These are phyloP conservation scores for Populus pruinosa DNA, from an alignment of 345 rosid species.

Conservation along the genomic window DNA sequence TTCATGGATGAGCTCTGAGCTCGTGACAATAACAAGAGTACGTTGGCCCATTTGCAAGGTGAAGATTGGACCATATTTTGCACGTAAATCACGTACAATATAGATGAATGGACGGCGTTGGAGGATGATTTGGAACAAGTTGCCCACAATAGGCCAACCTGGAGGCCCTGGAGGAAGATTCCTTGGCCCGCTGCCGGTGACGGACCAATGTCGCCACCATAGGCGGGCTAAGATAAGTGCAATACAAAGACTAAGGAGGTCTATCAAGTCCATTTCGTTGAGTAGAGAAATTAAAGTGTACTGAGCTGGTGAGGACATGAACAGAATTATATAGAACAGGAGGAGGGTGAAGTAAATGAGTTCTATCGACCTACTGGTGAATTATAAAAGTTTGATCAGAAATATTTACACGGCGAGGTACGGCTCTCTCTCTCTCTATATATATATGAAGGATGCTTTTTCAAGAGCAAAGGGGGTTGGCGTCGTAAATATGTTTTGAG, in stretches of 20 bases:
- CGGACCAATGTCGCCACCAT: slow-evolving; percentile 20
- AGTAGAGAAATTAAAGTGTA: neutral
- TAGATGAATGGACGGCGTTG: slow-evolving; percentile 27
- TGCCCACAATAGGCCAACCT: slow-evolving; percentile 33
- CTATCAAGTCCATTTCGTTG: slow-evolving; percentile 53
- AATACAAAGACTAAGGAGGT: slow-evolving; percentile 41
- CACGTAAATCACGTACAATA: slow-evolving; percentile 26
- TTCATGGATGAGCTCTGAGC: slow-evolving; percentile 29
- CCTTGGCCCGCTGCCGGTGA: slow-evolving; percentile 5
- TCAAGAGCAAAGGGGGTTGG: no score
- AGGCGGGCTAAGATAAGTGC: slow-evolving; percentile 27
- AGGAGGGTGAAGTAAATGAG: neutral
- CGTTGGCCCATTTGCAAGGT: slow-evolving; percentile 38
- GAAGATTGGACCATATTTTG: slow-evolving; percentile 31
- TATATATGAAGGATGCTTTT: no score
- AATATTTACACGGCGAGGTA: neutral
- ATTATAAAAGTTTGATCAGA: neutral
- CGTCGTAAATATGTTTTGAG: no score
- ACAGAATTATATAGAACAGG: neutral
- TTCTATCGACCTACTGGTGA: neutral
- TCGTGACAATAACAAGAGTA: slow-evolving; percentile 24
- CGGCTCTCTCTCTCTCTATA: no score
- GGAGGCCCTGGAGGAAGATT: slow-evolving; percentile 32
- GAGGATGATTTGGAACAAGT: slow-evolving; percentile 27
- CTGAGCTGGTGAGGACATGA: neutral